Evolutionary conservation across 768 basidiomycete genomes (phyloP), one percentile per base, ranked within the genome.

Genomic region (Lentinus tigrinus): DNA sequence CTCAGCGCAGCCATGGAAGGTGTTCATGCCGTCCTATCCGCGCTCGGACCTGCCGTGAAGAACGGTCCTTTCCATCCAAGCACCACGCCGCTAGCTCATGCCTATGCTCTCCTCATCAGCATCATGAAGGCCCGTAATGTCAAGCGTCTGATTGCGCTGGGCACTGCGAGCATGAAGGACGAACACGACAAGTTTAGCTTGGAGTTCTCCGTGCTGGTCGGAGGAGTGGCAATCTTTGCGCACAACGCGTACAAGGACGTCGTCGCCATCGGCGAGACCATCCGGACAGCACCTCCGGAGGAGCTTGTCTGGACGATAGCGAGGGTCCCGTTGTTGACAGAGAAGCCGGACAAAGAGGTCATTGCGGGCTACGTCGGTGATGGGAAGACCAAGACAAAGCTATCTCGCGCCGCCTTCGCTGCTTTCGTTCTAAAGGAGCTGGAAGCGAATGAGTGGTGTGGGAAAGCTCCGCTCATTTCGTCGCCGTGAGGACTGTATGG

Each of bases 361-460:
- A 68, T 81, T 3, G 84, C 79, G 27, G 89, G 89, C 3, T 88
- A 89, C 65, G 72, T 87, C 5, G 89, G 89, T 3, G 89, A 91
- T 61, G 80, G 79, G 16, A 78, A 76, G 62, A 79, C 77, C 8
- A 79, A 77, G 21, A 73, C 73, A 4, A 73, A 68, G n/a, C 68
- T 90, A 38, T 69, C 87, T 1, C 77, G 87, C 59, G 71, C 72
- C 9, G 87, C 80, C 0, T 88, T 85, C 58, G 88, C 84, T 4
- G 71, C 74, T 1, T 91, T 89, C 63, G 77, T 82, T 5, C 50
- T 87, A 37, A 73, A 77, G 19, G 86, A 90, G 66, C 71, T 90
- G 28, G 74, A 78, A 62, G 77, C 72, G 56, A 78, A 77, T 21
- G 76, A 83, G 58, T 92, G 89, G 89, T 70, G 85, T 4, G 75